Evolutionary conservation across 805 yeast genomes (phyloP).

Genomic region (Candida tallmaniae): DNA sequence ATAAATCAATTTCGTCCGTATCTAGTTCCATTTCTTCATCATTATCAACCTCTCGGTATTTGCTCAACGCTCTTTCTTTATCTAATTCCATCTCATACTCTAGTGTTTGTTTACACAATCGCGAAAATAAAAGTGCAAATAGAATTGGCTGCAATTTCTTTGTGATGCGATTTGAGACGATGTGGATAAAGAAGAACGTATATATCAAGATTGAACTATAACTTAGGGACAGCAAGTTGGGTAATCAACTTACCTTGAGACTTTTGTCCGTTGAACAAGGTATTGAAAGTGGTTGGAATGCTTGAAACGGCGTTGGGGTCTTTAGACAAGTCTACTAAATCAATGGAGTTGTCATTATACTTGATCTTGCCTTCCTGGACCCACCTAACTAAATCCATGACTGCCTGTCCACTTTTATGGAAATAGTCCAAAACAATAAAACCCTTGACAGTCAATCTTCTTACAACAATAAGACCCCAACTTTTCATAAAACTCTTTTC

Average conservation of each 20-base stretch:
- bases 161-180: no score
- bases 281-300: slow-evolving; percentile 46
- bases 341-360: slow-evolving; percentile 11
- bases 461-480: slow-evolving; percentile 20
- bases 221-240: slow-evolving; percentile 24
- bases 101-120: slow-evolving; percentile 1
- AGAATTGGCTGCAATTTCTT: not conserved
- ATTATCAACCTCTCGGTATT: slow-evolving; percentile 19
- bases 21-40: slow-evolving; percentile 23
- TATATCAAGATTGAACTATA: not conserved
- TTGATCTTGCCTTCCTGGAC: slow-evolving; percentile 15
- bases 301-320: slow-evolving; percentile 26
- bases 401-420: slow-evolving; percentile 10
- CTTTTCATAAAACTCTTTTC: slow-evolving; percentile 14
- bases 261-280: slow-evolving; percentile 42
- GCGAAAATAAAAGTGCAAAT: slow-evolving; percentile 1
- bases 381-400: slow-evolving; percentile 11
- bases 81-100: not conserved
- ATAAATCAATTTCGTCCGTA: slow-evolving; percentile 21
- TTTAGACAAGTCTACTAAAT: slow-evolving; percentile 26
- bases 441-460: slow-evolving; percentile 18
- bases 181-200: no score
- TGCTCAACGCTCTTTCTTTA: slow-evolving; percentile 4
- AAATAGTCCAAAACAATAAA: slow-evolving; percentile 18
- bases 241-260: slow-evolving; percentile 49